Percentiles rank a stretch among this genome's conserved stretches.
Conservation (phyloP, 2,329 filamentous ascomycete species). For the Botryotinia globosa region DNA sequence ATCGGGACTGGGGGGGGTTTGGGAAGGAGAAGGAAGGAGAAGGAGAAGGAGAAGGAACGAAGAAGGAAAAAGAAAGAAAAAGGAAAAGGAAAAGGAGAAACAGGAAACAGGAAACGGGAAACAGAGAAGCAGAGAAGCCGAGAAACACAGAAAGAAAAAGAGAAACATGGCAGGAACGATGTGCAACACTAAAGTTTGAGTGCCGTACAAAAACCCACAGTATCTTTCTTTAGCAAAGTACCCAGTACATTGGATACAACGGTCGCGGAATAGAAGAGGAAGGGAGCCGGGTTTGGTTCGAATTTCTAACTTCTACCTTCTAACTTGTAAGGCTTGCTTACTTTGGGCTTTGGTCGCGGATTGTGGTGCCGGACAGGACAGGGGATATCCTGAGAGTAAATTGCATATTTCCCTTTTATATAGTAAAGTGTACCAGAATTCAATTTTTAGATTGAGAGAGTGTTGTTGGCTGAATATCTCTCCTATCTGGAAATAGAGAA, state of each 20-base stretch:
- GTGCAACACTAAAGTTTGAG: background rate
- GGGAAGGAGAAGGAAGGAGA: background rate
- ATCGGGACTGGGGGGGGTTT: background rate
- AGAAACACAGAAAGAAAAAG: background rate
- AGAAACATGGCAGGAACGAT: background rate
- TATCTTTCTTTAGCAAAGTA: background rate
- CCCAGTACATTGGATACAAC: conserved; percentile 1
- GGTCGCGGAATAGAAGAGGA: background rate
- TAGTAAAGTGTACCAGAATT: background rate
- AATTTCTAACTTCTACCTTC: background rate
- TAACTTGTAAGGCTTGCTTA: background rate
- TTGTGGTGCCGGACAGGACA: conserved; percentile 1
- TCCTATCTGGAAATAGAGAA: conserved; percentile 12
- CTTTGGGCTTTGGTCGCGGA: background rate
- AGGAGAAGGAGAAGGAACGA: too few relatives aligned
- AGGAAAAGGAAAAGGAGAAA: background rate
- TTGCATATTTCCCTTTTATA: background rate
- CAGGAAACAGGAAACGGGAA: background rate
- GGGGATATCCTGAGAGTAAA: conserved; percentile 9
- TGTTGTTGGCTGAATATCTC: background rate
- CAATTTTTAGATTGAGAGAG: background rate
- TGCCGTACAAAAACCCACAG: background rate
- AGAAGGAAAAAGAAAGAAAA: background rate
- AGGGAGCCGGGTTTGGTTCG: background rate
- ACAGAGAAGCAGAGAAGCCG: too few relatives aligned